Evolutionary conservation across 1,284 basidiomycete genomes (phyloP).

Genomic region (Phellinidium pouzarii): DNA sequence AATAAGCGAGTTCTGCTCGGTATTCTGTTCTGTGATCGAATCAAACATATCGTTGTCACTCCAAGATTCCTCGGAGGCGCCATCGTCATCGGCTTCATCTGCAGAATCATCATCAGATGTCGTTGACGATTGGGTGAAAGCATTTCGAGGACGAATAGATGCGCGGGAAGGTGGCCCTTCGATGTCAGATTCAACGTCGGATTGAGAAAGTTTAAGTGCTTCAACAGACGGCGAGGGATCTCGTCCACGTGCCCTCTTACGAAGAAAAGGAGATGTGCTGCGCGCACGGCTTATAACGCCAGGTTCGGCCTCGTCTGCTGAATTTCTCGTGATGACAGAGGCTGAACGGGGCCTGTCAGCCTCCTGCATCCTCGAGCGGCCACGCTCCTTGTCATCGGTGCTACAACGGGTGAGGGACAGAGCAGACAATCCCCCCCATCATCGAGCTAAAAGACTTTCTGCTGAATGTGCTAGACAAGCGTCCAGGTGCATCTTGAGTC

Average conservation of each 20-base stretch:
- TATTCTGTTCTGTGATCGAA: slow-evolving; percentile 67
- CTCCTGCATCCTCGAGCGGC: slow-evolving; percentile 26
- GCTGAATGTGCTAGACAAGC: slow-evolving; percentile 43
- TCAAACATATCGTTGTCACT: slow-evolving; percentile 65
- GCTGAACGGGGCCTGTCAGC: slow-evolving; percentile 44
- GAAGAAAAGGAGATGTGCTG: slow-evolving; percentile 64
- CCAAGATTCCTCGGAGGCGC: slow-evolving; percentile 34
- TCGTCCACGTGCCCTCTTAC: slow-evolving; percentile 53
- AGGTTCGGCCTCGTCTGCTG: slow-evolving; percentile 27
- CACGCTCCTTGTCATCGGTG: slow-evolving; percentile 33
- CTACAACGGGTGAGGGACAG: slow-evolving; percentile 51
- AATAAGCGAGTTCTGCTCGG: slow-evolving; percentile 68
- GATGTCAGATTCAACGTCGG: slow-evolving; percentile 58
- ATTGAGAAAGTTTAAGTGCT: slow-evolving; percentile 62
- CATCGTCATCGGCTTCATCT: slow-evolving; percentile 37
- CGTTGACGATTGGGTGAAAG: slow-evolving; percentile 48
- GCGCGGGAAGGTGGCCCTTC: slow-evolving; percentile 35
- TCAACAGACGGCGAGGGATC: slow-evolving; percentile 67
- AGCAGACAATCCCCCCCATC: slow-evolving; percentile 59
- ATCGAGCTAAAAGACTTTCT: slow-evolving; percentile 62
- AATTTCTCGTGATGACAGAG: slow-evolving; percentile 33
- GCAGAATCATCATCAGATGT: slow-evolving; percentile 42
- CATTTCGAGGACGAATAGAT: slow-evolving; percentile 43
- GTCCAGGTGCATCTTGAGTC: slow-evolving; percentile 18
- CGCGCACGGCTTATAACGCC: slow-evolving; percentile 43